Conservation (phyloP, 768 basidiomycete species). For the Macrolepiota dolichaula region DNA sequence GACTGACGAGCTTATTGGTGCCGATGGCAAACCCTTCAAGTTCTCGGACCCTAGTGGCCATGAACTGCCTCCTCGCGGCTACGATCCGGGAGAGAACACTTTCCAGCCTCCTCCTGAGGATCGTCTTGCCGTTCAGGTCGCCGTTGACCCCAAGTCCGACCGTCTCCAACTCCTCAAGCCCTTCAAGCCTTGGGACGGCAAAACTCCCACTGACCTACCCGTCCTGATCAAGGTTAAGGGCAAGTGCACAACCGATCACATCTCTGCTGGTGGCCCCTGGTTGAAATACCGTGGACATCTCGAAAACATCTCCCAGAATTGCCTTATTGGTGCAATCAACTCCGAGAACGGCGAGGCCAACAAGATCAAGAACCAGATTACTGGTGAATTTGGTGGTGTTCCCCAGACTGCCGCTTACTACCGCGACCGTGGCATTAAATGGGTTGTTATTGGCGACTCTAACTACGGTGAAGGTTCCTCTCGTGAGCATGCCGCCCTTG, state of each 20-base stretch:
- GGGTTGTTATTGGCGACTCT: slow-evolving; percentile 95
- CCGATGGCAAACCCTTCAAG: slow-evolving; percentile 96
- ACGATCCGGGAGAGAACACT: slow-evolving; percentile 95
- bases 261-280: slow-evolving; percentile 98
- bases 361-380: slow-evolving; percentile 88
- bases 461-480: slow-evolving; percentile 99
- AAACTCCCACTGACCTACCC: slow-evolving; percentile 85
- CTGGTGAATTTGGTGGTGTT: slow-evolving; percentile 82
- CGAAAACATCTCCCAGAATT: slow-evolving; percentile 98
- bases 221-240: slow-evolving; percentile 97
- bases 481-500: slow-evolving; percentile 95
- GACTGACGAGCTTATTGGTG: slow-evolving; percentile 81
- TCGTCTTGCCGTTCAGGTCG: slow-evolving; percentile 80
- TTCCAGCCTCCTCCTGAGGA: slow-evolving; percentile 93
- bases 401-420: slow-evolving; percentile 86
- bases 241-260: slow-evolving; percentile 99
- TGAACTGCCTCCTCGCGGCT: slow-evolving; percentile 93
- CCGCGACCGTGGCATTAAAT: slow-evolving; percentile 86
- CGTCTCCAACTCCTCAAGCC: slow-evolving; percentile 89
- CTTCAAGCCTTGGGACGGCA: slow-evolving; percentile 91
- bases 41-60: slow-evolving; percentile 89
- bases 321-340: slow-evolving; percentile 97
- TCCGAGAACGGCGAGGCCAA: slow-evolving; percentile 94
- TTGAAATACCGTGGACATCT: slow-evolving; percentile 99
- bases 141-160: slow-evolving; percentile 79